phyloP scores from a whole-genome alignment of 75 land plant genomes.

The Selaginella moellendorffii region DNA sequence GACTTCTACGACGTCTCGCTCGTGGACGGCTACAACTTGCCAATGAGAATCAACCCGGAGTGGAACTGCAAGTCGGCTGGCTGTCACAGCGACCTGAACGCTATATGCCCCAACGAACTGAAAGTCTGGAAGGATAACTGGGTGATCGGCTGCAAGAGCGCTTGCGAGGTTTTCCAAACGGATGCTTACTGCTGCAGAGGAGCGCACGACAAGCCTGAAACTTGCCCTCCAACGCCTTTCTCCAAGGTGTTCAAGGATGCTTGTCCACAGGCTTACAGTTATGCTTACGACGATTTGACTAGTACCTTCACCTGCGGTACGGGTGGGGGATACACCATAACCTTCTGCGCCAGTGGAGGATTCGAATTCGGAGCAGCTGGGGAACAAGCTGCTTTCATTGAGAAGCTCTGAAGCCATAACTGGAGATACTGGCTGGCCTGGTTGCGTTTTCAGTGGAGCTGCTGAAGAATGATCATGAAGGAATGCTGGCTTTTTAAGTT shows the following conservation, averaged over 20 bases:
- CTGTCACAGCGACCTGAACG: constrained; percentile 38
- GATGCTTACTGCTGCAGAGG: constrained; percentile 79
- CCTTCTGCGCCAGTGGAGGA: background rate
- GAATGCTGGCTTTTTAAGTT: too few relatives aligned
- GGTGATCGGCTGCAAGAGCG: constrained; percentile 62
- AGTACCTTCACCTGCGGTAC: background rate
- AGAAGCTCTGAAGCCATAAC: too few relatives aligned
- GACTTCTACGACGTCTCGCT: background rate
- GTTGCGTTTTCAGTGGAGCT: too few relatives aligned
- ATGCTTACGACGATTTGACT: background rate
- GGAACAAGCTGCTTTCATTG: too few relatives aligned
- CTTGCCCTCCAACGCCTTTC: background rate
- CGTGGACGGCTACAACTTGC: background rate
- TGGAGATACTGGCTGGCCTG: too few relatives aligned
- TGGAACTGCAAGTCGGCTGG: constrained; percentile 34
- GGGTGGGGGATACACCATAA: background rate
- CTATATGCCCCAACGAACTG: constrained; percentile 39
- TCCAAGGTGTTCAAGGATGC: background rate
- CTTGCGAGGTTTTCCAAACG: constrained; percentile 49
- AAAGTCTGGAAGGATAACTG: constrained; percentile 19
- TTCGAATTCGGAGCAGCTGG: too few relatives aligned
- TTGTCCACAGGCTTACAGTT: background rate
- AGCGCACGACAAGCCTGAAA: constrained; percentile 31
- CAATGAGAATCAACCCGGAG: background rate
- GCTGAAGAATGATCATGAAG: too few relatives aligned